Percentiles rank a stretch among this genome's conserved stretches.
These are phyloP conservation scores for Wickerhamiella infanticola DNA, from an alignment of 1,139 yeast genomes.

Conservation along the genomic window DNA sequence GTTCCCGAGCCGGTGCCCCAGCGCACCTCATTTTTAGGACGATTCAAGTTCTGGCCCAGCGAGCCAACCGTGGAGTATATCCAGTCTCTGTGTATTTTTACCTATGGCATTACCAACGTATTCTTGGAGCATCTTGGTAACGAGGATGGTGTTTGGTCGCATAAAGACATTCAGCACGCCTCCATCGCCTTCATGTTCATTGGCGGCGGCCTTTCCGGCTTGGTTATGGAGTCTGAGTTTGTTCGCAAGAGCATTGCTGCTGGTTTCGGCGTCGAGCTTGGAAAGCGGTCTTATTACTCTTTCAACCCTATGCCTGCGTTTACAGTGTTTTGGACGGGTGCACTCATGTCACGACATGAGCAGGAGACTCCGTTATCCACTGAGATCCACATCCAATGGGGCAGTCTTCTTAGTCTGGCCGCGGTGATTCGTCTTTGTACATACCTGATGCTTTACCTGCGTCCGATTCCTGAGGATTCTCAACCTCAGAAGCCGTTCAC, in stretches of 20 bases:
- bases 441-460: slow-evolving; percentile 39
- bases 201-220: slow-evolving; percentile 87
- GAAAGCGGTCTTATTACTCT: slow-evolving; percentile 16
- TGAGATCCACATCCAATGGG: slow-evolving; percentile 82
- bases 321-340: slow-evolving; percentile 92
- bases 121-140: slow-evolving; percentile 79
- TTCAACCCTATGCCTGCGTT: slow-evolving; percentile 81
- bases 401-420: slow-evolving; percentile 59
- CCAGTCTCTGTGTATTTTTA: slow-evolving; percentile 63
- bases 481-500: slow-evolving; percentile 63
- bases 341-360: slow-evolving; percentile 87
- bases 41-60: slow-evolving; percentile 12
- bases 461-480: slow-evolving; percentile 20
- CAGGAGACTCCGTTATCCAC: slow-evolving; percentile 73
- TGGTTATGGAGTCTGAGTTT: slow-evolving; percentile 52
- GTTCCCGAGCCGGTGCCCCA: background rate
- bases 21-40: slow-evolving; percentile 20
- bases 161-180: slow-evolving; percentile 87
- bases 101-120: slow-evolving; percentile 77
- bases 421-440: slow-evolving; percentile 63
- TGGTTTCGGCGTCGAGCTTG: slow-evolving; percentile 15
- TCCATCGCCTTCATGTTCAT: slow-evolving; percentile 89
- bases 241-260: slow-evolving; percentile 17
- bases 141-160: slow-evolving; percentile 61
- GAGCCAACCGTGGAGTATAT: slow-evolving; percentile 57